Base-by-base conservation (phyloP, 2,329 filamentous ascomycete genomes). In the Penicillium sp. region DNA sequence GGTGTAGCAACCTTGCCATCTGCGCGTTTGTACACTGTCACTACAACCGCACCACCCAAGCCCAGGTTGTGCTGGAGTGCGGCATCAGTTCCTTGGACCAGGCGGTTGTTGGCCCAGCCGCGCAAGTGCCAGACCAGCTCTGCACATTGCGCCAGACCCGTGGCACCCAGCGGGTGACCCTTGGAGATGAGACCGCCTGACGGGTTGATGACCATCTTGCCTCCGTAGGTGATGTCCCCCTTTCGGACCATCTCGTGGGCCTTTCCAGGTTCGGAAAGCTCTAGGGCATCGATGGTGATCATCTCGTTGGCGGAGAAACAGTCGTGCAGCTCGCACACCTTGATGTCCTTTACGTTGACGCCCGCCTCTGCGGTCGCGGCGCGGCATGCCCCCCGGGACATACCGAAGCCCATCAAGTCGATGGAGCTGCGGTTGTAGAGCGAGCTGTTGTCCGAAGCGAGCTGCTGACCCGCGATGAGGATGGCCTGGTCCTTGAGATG, bases 241-340 rank as follows among this genome's bases (percentile, higher is more conserved):
- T 71, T 72, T 35, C 89, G 82, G 22, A 97, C 88, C 70, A 96
- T 82, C 71, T 96, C 88, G 67, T 96, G 90, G 0, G 91, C 93
- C 69, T 88, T 90, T 15, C 91, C 91, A 12, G 78, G 81, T 51
- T 82, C 82, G 34, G 77, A 81, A 10, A 97, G 78, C 1, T 88
- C 89, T 1, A 97, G 78, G 0, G 88, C 88, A 66, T 97, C 91
- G 44, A 97, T 83, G 2, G 83, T 84, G 44, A 93, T 79, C 85
- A 97, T 86, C 75, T 97, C 88, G 68, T 97, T 97, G 24, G 91
- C 84, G 17, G 84, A 89, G 78, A 97, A 97, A 75, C 93, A 97
- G 74, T 97, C 93, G 72, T 97, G 93, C 53, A 97, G 76, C 74
- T 97, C 91, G 64, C 88, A 89, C 15, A 97, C 86, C 63, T 85